A percentile compares a stretch with the other conserved stretches of the same genome.
These are phyloP conservation scores for Pisolithus sp. DNA, from an alignment of 768 basidiomycete genomes.

Conservation along the genomic window DNA sequence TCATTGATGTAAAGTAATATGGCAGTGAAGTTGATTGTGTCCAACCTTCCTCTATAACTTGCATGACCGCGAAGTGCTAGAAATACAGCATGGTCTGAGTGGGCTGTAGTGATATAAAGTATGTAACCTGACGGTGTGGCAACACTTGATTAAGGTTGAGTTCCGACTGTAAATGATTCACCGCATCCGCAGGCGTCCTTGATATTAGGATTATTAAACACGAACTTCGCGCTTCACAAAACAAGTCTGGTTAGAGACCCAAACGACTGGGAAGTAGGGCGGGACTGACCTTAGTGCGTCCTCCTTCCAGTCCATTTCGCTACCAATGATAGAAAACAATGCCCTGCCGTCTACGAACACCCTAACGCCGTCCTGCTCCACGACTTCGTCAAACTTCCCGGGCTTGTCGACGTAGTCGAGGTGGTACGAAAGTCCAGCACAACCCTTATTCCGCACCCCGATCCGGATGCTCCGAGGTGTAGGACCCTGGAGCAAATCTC, in stretches of 20 bases:
- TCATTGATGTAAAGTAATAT: conserved; percentile 2
- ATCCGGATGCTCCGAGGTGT: conserved; percentile 91
- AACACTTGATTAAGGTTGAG: too few relatives aligned
- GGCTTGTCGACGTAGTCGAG: conserved; percentile 91
- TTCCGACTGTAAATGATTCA: conserved; percentile 72
- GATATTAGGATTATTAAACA: conserved; percentile 88
- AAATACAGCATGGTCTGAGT: conserved; percentile 20
- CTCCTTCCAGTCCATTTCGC: conserved; percentile 99
- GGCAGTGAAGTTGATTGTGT: not conserved
- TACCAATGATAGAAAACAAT: conserved; percentile 95
- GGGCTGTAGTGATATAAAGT: not conserved
- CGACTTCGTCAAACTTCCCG: conserved; percentile 91
- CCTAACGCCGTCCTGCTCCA: conserved; percentile 89
- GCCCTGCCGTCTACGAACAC: conserved; percentile 97
- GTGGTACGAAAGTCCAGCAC: conserved; percentile 80
- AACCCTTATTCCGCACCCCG: conserved; percentile 95
- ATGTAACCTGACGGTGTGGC: too few relatives aligned
- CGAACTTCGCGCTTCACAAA: conserved; percentile 63
- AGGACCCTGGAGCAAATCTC: conserved; percentile 68
- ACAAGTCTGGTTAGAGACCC: conserved; percentile 2
- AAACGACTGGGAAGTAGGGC: not conserved
- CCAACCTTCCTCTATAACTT: conserved; percentile 5
- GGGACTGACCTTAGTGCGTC: conserved; percentile 72
- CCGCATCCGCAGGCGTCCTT: conserved; percentile 94
- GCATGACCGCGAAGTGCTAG: conserved; percentile 16